Percentiles rank a stretch among this genome's conserved stretches.
These are phyloP conservation scores for Neofusicoccum cordaticola DNA, from an alignment of 2,329 filamentous ascomycete genomes.

Conservation along the genomic window DNA sequence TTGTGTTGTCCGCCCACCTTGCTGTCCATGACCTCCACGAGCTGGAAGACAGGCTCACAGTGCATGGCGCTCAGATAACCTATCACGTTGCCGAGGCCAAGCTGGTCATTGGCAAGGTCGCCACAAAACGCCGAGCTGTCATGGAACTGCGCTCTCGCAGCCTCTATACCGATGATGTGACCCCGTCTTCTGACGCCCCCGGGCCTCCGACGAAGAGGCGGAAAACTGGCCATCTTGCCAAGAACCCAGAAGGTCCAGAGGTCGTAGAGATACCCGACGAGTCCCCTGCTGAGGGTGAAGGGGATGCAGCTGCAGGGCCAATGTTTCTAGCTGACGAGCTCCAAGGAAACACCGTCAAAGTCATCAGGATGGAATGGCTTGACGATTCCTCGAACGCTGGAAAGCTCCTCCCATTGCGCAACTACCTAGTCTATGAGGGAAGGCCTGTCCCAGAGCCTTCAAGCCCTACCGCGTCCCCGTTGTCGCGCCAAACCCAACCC, in stretches of 20 bases:
- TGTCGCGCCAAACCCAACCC: neutral
- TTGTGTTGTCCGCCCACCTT: conserved; percentile 70
- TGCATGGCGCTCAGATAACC: conserved; percentile 58
- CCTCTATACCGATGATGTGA: conserved; percentile 56
- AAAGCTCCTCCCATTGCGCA: conserved; percentile 43
- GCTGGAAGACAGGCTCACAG: conserved; percentile 62
- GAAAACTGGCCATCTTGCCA: conserved; percentile 12
- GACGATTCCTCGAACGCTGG: conserved; percentile 45
- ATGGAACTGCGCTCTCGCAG: conserved; percentile 73
- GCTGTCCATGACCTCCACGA: conserved; percentile 59
- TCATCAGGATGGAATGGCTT: conserved; percentile 56
- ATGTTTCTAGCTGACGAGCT: neutral
- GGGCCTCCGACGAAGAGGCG: conserved; percentile 19
- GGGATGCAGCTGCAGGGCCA: conserved; percentile 26
- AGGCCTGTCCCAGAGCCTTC: conserved; percentile 40
- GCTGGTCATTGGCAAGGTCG: conserved; percentile 71
- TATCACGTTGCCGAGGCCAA: conserved; percentile 69
- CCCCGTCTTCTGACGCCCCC: conserved; percentile 22
- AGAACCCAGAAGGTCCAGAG: neutral
- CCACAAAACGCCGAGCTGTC: conserved; percentile 65
- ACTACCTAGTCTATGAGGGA: conserved; percentile 54
- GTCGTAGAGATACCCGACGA: neutral
- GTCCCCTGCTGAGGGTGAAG: conserved; percentile 29
- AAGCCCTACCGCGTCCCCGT: conserved; percentile 21
- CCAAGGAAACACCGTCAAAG: conserved; percentile 38